These are phyloP conservation scores for Microcyclospora pomicola DNA, from an alignment of 2,329 filamentous ascomycete genomes.

Conservation along the genomic window DNA sequence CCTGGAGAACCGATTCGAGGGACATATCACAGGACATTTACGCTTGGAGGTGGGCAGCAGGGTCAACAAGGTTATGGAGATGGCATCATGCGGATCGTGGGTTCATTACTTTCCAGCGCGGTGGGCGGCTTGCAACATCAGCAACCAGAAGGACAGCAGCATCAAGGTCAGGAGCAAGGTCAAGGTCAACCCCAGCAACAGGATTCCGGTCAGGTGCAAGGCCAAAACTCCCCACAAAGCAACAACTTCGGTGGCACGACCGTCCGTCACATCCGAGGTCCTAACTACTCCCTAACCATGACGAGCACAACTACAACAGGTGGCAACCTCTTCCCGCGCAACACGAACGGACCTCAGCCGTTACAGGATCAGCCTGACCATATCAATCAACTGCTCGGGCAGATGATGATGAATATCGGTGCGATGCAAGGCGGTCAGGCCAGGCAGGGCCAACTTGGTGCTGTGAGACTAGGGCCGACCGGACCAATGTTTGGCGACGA, in stretches of 20 bases:
- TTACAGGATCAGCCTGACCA: constrained; percentile 20
- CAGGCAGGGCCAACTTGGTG: too few species aligned
- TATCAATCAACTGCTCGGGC: constrained; percentile 18
- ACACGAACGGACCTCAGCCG: constrained; percentile 37
- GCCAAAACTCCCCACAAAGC: constrained; percentile 2
- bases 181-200: constrained; percentile 3
- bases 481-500: not conserved
- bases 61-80: constrained; percentile 1
- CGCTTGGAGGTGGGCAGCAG: constrained; percentile 4
- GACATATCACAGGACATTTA: constrained; percentile 28
- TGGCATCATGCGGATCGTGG: not conserved
- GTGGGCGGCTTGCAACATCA: not conserved
- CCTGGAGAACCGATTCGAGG: constrained; percentile 17
- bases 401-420: constrained; percentile 21
- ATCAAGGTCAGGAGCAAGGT: constrained; percentile 7
- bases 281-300: constrained; percentile 18
- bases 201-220: constrained; percentile 6
- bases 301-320: constrained; percentile 14
- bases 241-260: constrained; percentile 2
- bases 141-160: constrained; percentile 9
- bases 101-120: not conserved
- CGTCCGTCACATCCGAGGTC: constrained; percentile 11
- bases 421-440: constrained; percentile 1
- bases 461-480: too few species aligned
- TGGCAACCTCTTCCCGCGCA: constrained; percentile 34